These are phyloP conservation scores for Draba incana DNA, from an alignment of 345 rosid species.

Conservation along the genomic window DNA sequence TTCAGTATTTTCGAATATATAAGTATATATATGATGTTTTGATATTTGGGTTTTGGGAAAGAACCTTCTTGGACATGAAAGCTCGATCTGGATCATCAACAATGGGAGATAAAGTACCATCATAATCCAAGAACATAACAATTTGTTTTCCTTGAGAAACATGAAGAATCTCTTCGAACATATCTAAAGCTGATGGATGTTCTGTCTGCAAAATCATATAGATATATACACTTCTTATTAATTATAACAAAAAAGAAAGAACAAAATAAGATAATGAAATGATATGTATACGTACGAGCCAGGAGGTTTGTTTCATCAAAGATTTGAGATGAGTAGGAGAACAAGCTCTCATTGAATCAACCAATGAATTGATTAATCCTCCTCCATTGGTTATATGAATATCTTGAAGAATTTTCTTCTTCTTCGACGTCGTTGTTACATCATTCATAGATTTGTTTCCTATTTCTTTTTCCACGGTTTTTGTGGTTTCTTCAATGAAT, in stretches of 20 bases:
- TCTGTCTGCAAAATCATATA: slow-evolving; percentile 52
- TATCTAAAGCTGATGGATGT: slow-evolving; percentile 85
- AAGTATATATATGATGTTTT: neutral
- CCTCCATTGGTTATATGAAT: slow-evolving; percentile 47
- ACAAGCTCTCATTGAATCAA: slow-evolving; percentile 87
- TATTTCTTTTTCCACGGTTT: slow-evolving; percentile 54
- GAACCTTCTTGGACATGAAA: slow-evolving; percentile 79
- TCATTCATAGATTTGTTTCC: slow-evolving; percentile 34
- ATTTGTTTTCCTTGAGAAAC: slow-evolving; percentile 76
- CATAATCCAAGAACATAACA: slow-evolving; percentile 92
- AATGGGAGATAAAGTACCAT: slow-evolving; percentile 93
- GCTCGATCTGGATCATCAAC: slow-evolving; percentile 94
- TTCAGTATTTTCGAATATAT: neutral
- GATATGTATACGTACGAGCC: slow-evolving; percentile 40
- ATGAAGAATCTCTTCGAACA: slow-evolving; percentile 70
- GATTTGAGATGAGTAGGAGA: slow-evolving; percentile 76
- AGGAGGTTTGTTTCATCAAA: slow-evolving; percentile 36
- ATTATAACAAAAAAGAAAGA: slow-evolving; percentile 35
- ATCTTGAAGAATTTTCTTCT: slow-evolving; percentile 45
- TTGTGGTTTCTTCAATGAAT: slow-evolving; percentile 44
- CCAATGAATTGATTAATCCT: slow-evolving; percentile 58
- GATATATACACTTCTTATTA: slow-evolving; percentile 37
- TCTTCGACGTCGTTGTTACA: neutral
- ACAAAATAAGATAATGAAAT: slow-evolving; percentile 47
- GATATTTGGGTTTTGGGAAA: slow-evolving; percentile 5